Conservation (phyloP, 257 asterid genomes). For the Plantago ovata region DNA sequence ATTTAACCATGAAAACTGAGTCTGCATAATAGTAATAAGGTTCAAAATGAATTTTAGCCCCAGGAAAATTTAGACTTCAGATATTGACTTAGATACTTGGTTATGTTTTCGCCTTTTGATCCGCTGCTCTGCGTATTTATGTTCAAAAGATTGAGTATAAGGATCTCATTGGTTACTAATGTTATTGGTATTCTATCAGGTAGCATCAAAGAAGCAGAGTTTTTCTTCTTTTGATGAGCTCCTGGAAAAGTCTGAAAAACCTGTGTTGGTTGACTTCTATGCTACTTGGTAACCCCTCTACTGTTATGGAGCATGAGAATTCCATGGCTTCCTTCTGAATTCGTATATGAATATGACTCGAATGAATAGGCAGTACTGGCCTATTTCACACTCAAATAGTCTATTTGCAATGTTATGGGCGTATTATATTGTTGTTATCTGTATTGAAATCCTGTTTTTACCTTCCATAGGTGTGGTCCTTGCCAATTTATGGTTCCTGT, state of each 20-base stretch:
- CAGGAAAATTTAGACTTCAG: too few relatives aligned
- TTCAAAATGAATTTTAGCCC: too few relatives aligned
- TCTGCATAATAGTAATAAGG: too few relatives aligned
- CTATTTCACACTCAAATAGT: background rate
- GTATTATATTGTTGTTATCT: conserved; percentile 3
- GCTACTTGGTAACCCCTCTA: conserved; percentile 76
- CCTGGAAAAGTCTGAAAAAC: conserved; percentile 72
- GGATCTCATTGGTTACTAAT: background rate
- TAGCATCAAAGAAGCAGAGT: conserved; percentile 81
- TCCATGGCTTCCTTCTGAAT: background rate
- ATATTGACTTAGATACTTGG: too few relatives aligned
- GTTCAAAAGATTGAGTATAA: background rate
- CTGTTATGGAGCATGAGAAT: conserved; percentile 1
- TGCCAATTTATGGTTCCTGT: conserved; percentile 94
- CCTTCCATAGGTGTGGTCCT: conserved; percentile 88
- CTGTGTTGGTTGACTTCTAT: conserved; percentile 89
- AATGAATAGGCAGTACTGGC: background rate
- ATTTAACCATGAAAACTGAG: too few relatives aligned
- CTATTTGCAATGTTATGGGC: background rate
- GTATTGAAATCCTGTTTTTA: background rate
- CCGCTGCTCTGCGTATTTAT: background rate
- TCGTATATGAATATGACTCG: conserved; percentile 3
- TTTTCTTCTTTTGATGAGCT: conserved; percentile 74
- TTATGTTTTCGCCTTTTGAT: too few relatives aligned
- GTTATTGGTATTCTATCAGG: conserved; percentile 39